These are phyloP conservation scores for Malus sieversii DNA, from an alignment of 306 rosid genomes.

Conservation along the genomic window DNA sequence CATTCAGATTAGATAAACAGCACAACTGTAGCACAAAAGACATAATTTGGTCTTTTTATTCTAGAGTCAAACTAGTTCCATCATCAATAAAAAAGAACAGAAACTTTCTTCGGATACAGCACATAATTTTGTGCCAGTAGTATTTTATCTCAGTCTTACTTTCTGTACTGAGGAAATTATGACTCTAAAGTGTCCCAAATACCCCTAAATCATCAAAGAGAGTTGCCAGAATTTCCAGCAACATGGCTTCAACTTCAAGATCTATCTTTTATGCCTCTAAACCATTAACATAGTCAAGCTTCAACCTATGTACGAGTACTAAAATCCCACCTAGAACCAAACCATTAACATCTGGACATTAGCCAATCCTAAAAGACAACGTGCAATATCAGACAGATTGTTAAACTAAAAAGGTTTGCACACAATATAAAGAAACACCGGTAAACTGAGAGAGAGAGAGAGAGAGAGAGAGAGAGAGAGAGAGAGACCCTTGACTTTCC, in stretches of 20 bases:
- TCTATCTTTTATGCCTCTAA: not conserved
- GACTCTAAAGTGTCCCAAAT: not conserved
- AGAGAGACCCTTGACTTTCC: conserved; percentile 82
- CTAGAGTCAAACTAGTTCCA: not conserved
- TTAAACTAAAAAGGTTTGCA: not conserved
- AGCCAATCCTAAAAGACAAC: not conserved
- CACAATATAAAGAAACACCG: not conserved
- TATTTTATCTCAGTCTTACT: not conserved
- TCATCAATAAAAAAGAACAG: not conserved
- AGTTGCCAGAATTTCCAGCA: not conserved
- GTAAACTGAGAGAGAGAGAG: not conserved
- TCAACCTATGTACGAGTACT: not conserved
- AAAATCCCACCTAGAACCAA: not conserved
- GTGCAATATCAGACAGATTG: not conserved
- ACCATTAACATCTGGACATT: not conserved
- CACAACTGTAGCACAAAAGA: not conserved
- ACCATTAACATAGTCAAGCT: not conserved
- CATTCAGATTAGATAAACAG: not conserved
- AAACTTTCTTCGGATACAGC: not conserved
- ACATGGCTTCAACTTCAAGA: not conserved
- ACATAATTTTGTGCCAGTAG: not conserved
- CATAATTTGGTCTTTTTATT: not conserved
- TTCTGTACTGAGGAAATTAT: not conserved
- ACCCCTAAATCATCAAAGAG: not conserved
- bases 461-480: conserved; percentile 11